Evolutionary conservation across 2,329 filamentous ascomycete genomes (phyloP).

Genomic region (Ascocoryne sarcoides): DNA sequence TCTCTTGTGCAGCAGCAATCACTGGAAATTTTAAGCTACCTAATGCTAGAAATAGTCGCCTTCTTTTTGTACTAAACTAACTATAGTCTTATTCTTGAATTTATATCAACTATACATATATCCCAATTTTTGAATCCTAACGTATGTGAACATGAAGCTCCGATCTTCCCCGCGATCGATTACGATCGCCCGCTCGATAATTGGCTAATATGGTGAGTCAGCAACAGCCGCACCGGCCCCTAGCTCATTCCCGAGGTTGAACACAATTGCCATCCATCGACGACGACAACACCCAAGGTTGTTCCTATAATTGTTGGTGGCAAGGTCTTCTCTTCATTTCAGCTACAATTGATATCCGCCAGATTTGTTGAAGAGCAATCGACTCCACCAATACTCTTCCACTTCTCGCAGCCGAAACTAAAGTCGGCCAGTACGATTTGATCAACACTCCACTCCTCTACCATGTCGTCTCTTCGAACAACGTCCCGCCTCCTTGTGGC

Average conservation of each 20-base stretch:
- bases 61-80: too few species aligned
- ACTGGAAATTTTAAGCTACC: too few species aligned
- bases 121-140: too few species aligned
- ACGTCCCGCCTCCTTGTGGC: slow-evolving; percentile 20
- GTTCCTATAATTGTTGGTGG: slow-evolving; percentile 5
- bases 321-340: slow-evolving; percentile 1
- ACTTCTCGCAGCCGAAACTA: background rate
- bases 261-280: slow-evolving; percentile 7
- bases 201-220: background rate
- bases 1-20: too few species aligned
- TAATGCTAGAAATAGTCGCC: too few species aligned
- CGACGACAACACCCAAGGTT: slow-evolving; percentile 9
- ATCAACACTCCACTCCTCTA: slow-evolving; percentile 14
- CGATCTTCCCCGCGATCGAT: too few species aligned
- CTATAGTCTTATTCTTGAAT: too few species aligned
- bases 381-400: background rate
- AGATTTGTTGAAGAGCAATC: background rate
- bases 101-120: too few species aligned
- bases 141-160: too few species aligned
- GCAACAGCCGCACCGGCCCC: background rate
- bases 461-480: slow-evolving; percentile 21
- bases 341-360: slow-evolving; percentile 3
- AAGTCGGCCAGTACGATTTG: background rate
- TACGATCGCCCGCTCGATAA: too few species aligned
- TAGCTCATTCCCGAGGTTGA: slow-evolving; percentile 14